Evolutionary conservation across 2,329 filamentous ascomycete species (phyloP), one percentile per base, ranked within the genome.

Genomic region (Aspergillus puulaauensis): DNA sequence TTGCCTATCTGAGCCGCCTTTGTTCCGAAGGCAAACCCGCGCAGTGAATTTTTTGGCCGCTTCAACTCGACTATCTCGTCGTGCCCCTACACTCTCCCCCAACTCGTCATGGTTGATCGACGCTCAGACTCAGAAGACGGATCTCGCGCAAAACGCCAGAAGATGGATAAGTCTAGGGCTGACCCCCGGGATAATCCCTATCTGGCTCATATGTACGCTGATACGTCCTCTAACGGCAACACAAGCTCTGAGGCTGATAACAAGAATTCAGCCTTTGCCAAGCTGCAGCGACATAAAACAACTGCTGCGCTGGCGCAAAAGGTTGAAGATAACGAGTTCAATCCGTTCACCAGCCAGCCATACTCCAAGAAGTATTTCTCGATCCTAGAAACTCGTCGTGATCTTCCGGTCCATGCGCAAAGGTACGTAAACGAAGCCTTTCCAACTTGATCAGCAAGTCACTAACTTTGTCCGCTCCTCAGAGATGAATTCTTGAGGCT

Each of bases 401-500:
- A 92, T 67, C 83, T 99, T 60, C 95, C 95, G 14, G 95, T 99
- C 44, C 88, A 96, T 76, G 88, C 91, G 71, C 95, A 99, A 77
- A 88, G 92, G 83, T 90, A 76, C 67, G 83, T 68, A n/a, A 21
- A 21, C 21, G 21, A 21, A 21, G 50, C 47, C 45, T 39, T 40
- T 6, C 6, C 9, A 35, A 2, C 19, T 23, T 9, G 41, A 6
- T 11, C 35, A 11, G 14, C 46, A 27, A 2, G 6, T 23, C 14
- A 11, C 40, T 53, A 41, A 43, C 27, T 2, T n/a, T 12, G 7
- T 15, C 40, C 12, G 14, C 56, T n/a, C 12, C 35, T 23, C 24
- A 90, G 90, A 75, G 86, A 95, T 76, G 95, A 99, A 73, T 99
- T 99, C 73, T 83, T 99, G 59, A 81, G 93, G 71, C 86, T 96